These are phyloP conservation scores for Mentha longifolia DNA, from an alignment of 257 asterid species.

Conservation along the genomic window DNA sequence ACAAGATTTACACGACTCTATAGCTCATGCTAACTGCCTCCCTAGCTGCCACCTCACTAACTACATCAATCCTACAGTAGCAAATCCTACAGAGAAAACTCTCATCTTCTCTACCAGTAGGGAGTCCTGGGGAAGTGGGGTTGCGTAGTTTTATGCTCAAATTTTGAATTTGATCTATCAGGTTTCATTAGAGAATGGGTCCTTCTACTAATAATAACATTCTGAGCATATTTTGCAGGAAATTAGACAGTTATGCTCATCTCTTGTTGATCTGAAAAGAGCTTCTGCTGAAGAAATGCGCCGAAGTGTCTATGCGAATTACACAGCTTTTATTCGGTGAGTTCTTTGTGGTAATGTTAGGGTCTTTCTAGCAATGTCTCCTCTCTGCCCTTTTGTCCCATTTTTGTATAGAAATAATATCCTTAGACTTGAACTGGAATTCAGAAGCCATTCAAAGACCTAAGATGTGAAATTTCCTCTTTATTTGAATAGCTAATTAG, in stretches of 20 bases:
- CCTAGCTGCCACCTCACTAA: conserved; percentile 25
- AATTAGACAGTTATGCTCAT: conserved; percentile 89
- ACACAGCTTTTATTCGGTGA: conserved; percentile 96
- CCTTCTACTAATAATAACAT: conserved; percentile 29
- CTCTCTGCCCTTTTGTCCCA: conserved; percentile 2
- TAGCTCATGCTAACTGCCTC: conserved; percentile 15
- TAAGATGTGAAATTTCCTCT: conserved; percentile 18
- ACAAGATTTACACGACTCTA: conserved; percentile 20
- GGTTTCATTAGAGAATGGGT: conserved; percentile 13
- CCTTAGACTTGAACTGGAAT: conserved; percentile 22
- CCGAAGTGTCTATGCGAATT: conserved; percentile 94
- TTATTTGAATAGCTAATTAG: background rate
- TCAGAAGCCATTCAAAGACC: conserved; percentile 15
- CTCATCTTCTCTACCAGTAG: conserved; percentile 22
- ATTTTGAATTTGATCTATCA: conserved; percentile 20
- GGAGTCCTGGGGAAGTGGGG: conserved; percentile 1
- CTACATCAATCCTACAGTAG: background rate
- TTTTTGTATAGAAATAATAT: conserved; percentile 12
- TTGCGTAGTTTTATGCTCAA: conserved; percentile 12
- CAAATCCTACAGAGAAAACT: background rate
- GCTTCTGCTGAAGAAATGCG: conserved; percentile 99
- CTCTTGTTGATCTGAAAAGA: conserved; percentile 91
- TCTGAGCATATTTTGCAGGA: conserved; percentile 58
- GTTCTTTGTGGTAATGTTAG: conserved; percentile 34
- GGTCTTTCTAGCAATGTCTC: conserved; percentile 6